These are phyloP conservation scores for Metschnikowia dekortorum DNA, from an alignment of 805 yeast species.

Conservation along the genomic window DNA sequence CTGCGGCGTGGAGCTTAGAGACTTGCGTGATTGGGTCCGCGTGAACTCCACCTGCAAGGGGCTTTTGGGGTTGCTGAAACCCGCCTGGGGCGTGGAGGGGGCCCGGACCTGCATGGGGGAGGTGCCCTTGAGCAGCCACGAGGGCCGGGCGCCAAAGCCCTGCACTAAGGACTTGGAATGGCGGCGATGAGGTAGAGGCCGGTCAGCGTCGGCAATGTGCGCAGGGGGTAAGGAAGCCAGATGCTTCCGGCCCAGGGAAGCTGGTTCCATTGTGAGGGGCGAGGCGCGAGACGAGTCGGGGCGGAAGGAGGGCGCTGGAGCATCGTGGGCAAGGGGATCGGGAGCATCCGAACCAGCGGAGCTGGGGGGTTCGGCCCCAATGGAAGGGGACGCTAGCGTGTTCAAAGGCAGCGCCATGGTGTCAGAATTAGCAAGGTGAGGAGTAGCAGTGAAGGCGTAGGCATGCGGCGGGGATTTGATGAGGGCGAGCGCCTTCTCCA, in stretches of 20 bases:
- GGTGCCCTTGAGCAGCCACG: conserved; percentile 2
- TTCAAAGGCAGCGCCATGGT: neutral
- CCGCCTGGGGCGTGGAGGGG: conserved; percentile 5
- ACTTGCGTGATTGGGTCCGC: conserved; percentile 35
- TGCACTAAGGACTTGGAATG: conserved; percentile 12
- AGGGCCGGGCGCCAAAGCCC: neutral
- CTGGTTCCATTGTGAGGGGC: neutral
- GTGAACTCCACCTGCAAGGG: conserved; percentile 13
- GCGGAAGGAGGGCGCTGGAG: neutral
- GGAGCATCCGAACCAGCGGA: neutral
- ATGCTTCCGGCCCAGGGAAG: conserved; percentile 10
- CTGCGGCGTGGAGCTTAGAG: conserved; percentile 38
- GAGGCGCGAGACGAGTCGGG: neutral
- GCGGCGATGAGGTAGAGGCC: conserved; percentile 5
- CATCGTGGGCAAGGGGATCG: neutral
- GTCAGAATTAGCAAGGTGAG: neutral
- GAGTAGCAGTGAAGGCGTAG: neutral
- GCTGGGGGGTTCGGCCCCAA: neutral
- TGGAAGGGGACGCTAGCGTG: neutral
- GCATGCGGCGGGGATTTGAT: neutral
- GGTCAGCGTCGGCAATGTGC: neutral
- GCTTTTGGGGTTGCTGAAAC: conserved; percentile 14
- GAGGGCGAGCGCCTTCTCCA: conserved; percentile 5
- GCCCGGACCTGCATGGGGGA: conserved; percentile 9
- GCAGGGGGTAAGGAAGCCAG: conserved; percentile 14